Percentiles rank a stretch among this genome's conserved stretches.
These are phyloP conservation scores for Carallia brachiata DNA, from an alignment of 345 rosid species.

Conservation along the genomic window DNA sequence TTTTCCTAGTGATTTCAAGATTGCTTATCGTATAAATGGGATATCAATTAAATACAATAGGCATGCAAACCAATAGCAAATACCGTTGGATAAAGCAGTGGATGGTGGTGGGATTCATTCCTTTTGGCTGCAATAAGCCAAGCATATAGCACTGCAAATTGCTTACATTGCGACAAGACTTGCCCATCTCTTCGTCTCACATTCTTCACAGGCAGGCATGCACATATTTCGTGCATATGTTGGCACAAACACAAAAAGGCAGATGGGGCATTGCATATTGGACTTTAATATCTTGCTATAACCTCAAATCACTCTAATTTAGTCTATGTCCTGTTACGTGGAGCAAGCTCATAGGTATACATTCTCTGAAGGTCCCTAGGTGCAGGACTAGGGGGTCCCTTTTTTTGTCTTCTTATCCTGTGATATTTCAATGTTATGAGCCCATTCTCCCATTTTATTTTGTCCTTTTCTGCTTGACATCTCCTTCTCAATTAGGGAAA, in stretches of 20 bases:
- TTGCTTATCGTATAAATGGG: background rate
- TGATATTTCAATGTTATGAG: conserved; percentile 24
- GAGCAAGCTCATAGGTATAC: too few species aligned
- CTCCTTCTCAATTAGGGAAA: conserved; percentile 31
- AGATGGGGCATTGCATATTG: conserved; percentile 11
- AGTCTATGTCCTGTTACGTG: too few species aligned
- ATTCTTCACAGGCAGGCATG: conserved; percentile 14
- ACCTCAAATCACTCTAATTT: too few species aligned
- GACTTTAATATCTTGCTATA: conserved; percentile 25
- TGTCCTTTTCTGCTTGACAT: conserved; percentile 44
- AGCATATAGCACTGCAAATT: conserved; percentile 2
- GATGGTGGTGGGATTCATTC: background rate
- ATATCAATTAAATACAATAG: background rate
- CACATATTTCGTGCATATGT: background rate
- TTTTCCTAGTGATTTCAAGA: background rate
- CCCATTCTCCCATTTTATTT: conserved; percentile 23
- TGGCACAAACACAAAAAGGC: conserved; percentile 11
- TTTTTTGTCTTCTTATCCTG: conserved; percentile 14
- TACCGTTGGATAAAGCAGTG: conserved; percentile 16
- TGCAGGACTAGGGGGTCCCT: background rate
- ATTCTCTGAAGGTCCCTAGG: background rate
- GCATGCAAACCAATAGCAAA: background rate
- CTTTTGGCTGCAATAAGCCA: conserved; percentile 25
- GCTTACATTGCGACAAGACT: conserved; percentile 19
- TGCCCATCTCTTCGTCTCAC: conserved; percentile 10